Conservation (phyloP, 1,284 basidiomycete species). For the Paramarasmius palmivorus region DNA sequence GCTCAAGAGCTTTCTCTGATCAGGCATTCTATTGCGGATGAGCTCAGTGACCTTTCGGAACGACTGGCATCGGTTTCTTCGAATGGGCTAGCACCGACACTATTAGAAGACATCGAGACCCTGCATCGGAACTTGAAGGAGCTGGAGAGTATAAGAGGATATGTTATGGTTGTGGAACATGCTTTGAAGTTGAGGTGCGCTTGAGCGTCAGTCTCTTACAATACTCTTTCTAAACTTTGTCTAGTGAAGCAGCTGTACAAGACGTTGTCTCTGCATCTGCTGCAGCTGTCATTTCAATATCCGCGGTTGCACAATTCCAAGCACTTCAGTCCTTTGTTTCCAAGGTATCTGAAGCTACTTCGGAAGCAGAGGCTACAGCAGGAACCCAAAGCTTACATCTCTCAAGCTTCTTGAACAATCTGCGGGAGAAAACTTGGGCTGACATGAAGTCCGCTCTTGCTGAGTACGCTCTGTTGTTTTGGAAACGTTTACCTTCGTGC, state of each 20-base stretch:
- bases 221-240: conserved; percentile 1
- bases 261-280: conserved; percentile 39
- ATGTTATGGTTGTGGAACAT: conserved; percentile 73
- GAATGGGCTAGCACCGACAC: conserved; percentile 51
- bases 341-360: conserved; percentile 43
- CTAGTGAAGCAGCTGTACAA: conserved; percentile 57
- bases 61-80: conserved; percentile 62
- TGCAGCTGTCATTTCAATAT: conserved; percentile 39
- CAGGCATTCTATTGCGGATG: conserved; percentile 75
- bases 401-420: conserved; percentile 53
- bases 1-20: conserved; percentile 76
- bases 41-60: conserved; percentile 67
- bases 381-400: conserved; percentile 53
- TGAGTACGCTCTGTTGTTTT: conserved; percentile 39
- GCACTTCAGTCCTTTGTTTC: conserved; percentile 60
- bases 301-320: conserved; percentile 60
- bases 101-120: conserved; percentile 81
- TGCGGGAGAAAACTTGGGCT: conserved; percentile 72
- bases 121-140: conserved; percentile 74
- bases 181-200: conserved; percentile 73
- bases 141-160: conserved; percentile 72
- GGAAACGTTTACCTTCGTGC: conserved; percentile 34
- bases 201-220: conserved; percentile 32
- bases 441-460: conserved; percentile 69
- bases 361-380: conserved; percentile 45